phyloP scores from a whole-genome alignment of 1,284 basidiomycete genomes.

The Papiliotrema laurentii region DNA sequence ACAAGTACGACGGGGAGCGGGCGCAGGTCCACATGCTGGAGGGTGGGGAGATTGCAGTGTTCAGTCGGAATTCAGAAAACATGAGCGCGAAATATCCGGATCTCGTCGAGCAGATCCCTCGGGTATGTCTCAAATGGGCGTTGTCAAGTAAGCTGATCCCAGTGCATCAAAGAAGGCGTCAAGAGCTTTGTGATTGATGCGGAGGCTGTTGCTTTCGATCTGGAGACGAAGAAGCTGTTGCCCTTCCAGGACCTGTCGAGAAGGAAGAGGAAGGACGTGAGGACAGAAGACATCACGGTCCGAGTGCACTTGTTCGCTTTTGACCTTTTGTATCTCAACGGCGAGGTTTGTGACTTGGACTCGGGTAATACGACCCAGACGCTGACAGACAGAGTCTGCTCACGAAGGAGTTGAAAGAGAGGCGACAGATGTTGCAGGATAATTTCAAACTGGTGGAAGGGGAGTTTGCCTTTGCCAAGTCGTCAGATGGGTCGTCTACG shows the following conservation, averaged over 20 bases:
- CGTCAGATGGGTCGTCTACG: constrained; percentile 79
- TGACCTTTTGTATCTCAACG: constrained; percentile 57
- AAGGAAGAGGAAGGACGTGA: constrained; percentile 79
- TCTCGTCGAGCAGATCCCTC: constrained; percentile 85
- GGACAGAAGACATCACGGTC: constrained; percentile 57
- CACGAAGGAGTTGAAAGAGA: constrained; percentile 52
- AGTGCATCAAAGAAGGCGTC: constrained; percentile 78
- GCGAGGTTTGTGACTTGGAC: constrained; percentile 44
- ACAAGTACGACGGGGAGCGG: constrained; percentile 98
- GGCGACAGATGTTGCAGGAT: constrained; percentile 68
- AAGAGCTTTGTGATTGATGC: constrained; percentile 77
- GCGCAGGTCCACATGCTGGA: constrained; percentile 84
- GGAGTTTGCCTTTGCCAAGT: constrained; percentile 90
- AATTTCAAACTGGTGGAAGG: constrained; percentile 79
- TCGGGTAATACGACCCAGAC: background rate
- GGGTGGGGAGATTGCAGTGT: constrained; percentile 77
- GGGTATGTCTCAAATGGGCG: constrained; percentile 52
- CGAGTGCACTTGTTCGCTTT: constrained; percentile 57
- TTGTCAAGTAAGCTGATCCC: constrained; percentile 18
- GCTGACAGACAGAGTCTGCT: constrained; percentile 38
- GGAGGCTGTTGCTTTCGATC: constrained; percentile 75
- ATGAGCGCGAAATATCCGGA: constrained; percentile 99
- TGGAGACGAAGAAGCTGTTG: constrained; percentile 60
- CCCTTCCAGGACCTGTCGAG: constrained; percentile 84
- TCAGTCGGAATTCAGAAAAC: constrained; percentile 96